These are phyloP conservation scores for Takakia lepidozioides DNA, from an alignment of 225 moss, liverwort and hornwort species.

Conservation along the genomic window DNA sequence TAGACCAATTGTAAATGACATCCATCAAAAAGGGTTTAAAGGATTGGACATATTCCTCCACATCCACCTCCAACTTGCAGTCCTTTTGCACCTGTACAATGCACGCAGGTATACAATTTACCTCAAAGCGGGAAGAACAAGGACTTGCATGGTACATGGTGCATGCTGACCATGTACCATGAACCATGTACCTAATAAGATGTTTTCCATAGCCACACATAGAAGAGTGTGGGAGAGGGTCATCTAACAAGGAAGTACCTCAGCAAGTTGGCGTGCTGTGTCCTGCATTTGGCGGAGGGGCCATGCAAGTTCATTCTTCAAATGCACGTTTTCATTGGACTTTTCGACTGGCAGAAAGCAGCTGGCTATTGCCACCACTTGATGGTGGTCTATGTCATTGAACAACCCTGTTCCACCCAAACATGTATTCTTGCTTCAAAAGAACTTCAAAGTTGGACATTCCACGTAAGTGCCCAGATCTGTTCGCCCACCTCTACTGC, in stretches of 20 bases:
- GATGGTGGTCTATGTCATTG: constrained; percentile 80
- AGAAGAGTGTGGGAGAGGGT: too few species aligned
- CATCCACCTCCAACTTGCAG: constrained; percentile 90
- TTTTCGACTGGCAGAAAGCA: constrained; percentile 89
- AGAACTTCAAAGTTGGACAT: too few species aligned
- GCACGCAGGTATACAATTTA: too few species aligned
- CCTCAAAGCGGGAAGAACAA: too few species aligned
- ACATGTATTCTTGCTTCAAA: too few species aligned
- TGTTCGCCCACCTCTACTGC: too few species aligned
- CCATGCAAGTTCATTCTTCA: constrained; percentile 83
- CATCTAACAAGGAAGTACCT: constrained; percentile 56
- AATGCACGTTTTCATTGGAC: constrained; percentile 74
- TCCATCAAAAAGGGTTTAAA: constrained; percentile 93
- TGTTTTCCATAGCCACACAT: too few species aligned
- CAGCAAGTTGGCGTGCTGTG: constrained; percentile 72
- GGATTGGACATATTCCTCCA: constrained; percentile 76
- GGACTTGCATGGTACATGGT: too few species aligned
- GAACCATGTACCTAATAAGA: too few species aligned
- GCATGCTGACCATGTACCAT: too few species aligned
- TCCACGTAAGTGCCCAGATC: too few species aligned
- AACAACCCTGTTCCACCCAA: constrained; percentile 64
- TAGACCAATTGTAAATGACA: constrained; percentile 93
- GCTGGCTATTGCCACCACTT: constrained; percentile 81
- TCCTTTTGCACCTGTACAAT: constrained; percentile 91
- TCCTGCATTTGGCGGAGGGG: constrained; percentile 84